Evolutionary conservation across 1,284 basidiomycete species (phyloP).

Genomic region (Cutaneotrichosporon cavernicola): DNA sequence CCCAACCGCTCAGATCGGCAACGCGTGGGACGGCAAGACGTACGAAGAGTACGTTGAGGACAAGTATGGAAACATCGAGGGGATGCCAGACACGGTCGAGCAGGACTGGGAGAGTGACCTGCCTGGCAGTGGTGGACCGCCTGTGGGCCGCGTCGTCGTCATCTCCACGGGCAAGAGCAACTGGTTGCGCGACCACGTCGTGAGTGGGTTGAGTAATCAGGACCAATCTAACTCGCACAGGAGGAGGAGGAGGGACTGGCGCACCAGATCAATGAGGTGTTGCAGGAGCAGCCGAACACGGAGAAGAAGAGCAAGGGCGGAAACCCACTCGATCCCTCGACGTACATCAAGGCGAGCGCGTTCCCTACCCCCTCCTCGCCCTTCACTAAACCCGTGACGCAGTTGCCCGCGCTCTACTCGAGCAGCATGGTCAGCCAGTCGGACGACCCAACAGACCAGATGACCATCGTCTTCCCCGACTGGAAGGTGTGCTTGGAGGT

Average conservation of each 20-base stretch:
- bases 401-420: conserved; percentile 62
- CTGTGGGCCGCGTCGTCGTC: conserved; percentile 73
- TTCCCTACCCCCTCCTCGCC: conserved; percentile 36
- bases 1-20: conserved; percentile 31
- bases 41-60: conserved; percentile 39
- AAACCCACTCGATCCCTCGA: conserved; percentile 20
- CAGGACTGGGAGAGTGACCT: conserved; percentile 75
- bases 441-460: conserved; percentile 63
- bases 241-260: conserved; percentile 67
- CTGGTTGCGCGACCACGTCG: conserved; percentile 74
- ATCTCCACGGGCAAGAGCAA: conserved; percentile 85
- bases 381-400: conserved; percentile 22
- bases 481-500: conserved; percentile 76
- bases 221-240: conserved; percentile 13
- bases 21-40: conserved; percentile 39
- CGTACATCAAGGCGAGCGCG: conserved; percentile 39
- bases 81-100: conserved; percentile 67
- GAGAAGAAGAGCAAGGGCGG: conserved; percentile 24
- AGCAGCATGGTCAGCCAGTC: conserved; percentile 78
- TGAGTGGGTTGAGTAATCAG: conserved; percentile 21
- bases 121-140: conserved; percentile 77
- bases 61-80: conserved; percentile 63
- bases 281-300: conserved; percentile 27
- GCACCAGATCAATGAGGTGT: conserved; percentile 56
- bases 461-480: conserved; percentile 84